A percentile compares a stretch with the other conserved stretches of the same genome.
These are phyloP conservation scores for Neofusicoccum parvum DNA, from an alignment of 2,329 filamentous ascomycete genomes.

Conservation along the genomic window DNA sequence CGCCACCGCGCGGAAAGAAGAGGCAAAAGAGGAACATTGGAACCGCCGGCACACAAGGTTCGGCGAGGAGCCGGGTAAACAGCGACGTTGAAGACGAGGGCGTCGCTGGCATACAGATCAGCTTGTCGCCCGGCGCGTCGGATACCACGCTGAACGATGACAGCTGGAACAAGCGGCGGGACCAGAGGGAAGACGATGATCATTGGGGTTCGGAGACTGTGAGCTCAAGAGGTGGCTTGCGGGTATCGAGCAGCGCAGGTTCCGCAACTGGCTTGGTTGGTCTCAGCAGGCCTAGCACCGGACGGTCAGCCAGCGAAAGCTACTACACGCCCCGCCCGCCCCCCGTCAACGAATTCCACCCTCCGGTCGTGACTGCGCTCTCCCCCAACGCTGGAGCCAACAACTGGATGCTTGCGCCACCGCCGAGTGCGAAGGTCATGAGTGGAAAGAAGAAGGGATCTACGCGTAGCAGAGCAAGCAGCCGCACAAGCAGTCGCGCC, in stretches of 20 bases:
- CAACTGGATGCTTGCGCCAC: slow-evolving; percentile 90
- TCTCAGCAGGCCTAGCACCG: slow-evolving; percentile 32
- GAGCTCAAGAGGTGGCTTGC: slow-evolving; percentile 51
- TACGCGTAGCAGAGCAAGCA: slow-evolving; percentile 61
- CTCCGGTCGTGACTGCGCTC: slow-evolving; percentile 78
- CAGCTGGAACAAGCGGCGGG: slow-evolving; percentile 76
- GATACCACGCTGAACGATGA: slow-evolving; percentile 41
- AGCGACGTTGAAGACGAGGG: slow-evolving; percentile 35
- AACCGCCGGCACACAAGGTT: slow-evolving; percentile 56
- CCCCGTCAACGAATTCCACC: slow-evolving; percentile 83
- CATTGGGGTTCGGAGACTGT: slow-evolving; percentile 68
- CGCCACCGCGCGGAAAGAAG: slow-evolving; percentile 63
- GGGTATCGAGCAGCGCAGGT: slow-evolving; percentile 31
- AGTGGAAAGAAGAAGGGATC: slow-evolving; percentile 70
- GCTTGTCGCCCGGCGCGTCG: slow-evolving; percentile 26
- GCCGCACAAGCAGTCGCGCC: slow-evolving; percentile 43
- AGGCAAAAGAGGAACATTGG: slow-evolving; percentile 63
- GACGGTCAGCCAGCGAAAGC: slow-evolving; percentile 32
- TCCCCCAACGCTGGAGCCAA: slow-evolving; percentile 70
- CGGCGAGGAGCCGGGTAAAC: slow-evolving; percentile 46
- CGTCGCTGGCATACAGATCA: slow-evolving; percentile 24
- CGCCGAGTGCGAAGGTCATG: slow-evolving; percentile 89
- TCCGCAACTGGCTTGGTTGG: slow-evolving; percentile 36
- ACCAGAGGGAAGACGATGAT: slow-evolving; percentile 86
- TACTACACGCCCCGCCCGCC: slow-evolving; percentile 55